These are phyloP conservation scores for Clonostachys byssicola DNA, from an alignment of 2,329 filamentous ascomycete species.

Conservation along the genomic window DNA sequence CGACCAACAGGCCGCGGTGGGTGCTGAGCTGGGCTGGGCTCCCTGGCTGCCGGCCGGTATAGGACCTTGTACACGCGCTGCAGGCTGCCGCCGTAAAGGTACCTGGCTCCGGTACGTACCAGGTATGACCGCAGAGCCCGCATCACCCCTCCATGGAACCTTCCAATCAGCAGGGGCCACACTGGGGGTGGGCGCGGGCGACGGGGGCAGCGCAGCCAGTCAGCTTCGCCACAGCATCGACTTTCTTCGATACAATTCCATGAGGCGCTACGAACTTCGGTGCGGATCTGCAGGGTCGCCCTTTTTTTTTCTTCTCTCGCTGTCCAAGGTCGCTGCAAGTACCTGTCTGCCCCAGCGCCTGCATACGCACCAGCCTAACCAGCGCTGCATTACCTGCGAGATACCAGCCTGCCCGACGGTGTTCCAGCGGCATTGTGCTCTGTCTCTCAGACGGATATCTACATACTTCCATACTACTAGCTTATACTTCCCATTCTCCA, in stretches of 20 bases:
- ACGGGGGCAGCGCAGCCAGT: too few relatives aligned
- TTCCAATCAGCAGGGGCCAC: too few relatives aligned
- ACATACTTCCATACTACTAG: not conserved
- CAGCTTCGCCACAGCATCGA: conserved; percentile 22
- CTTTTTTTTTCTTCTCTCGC: conserved; percentile 16
- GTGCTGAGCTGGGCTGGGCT: too few relatives aligned
- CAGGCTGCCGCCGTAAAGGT: too few relatives aligned
- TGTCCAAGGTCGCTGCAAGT: conserved; percentile 4
- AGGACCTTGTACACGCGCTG: too few relatives aligned
- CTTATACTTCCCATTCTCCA: not conserved
- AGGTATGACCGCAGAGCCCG: too few relatives aligned
- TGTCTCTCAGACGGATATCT: not conserved
- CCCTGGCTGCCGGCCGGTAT: too few relatives aligned
- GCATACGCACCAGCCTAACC: not conserved
- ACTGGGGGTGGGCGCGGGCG: too few relatives aligned
- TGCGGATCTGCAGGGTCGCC: conserved; percentile 21
- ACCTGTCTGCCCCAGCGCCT: conserved; percentile 1
- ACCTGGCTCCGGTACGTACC: too few relatives aligned
- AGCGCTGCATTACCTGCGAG: not conserved
- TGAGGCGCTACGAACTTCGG: conserved; percentile 27
- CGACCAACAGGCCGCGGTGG: too few relatives aligned
- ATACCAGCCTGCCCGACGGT: not conserved
- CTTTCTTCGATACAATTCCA: conserved; percentile 35
- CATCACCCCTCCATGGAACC: too few relatives aligned
- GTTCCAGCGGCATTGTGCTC: not conserved